These are phyloP conservation scores for Chlorella sorokiniana DNA, from an alignment of 139 green algal species.

Conservation along the genomic window DNA sequence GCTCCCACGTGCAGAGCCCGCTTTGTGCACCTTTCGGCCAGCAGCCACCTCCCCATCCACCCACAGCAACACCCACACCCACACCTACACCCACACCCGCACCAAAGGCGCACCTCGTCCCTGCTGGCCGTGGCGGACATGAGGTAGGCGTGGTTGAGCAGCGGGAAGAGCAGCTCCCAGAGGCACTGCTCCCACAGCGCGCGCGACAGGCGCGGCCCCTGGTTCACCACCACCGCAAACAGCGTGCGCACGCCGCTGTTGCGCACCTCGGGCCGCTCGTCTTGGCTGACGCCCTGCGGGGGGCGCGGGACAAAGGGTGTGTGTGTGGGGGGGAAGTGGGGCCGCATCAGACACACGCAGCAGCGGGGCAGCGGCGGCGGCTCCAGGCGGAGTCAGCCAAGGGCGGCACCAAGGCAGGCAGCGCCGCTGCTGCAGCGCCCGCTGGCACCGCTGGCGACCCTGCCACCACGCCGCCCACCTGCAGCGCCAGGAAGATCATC, in stretches of 20 bases:
- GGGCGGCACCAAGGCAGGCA: background rate
- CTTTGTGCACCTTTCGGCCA: too few relatives aligned
- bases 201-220: slow-evolving; percentile 64
- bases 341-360: background rate
- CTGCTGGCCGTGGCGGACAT: slow-evolving; percentile 63
- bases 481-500: slow-evolving; percentile 53
- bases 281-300: slow-evolving; percentile 25
- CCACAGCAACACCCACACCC: too few relatives aligned
- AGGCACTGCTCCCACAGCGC: slow-evolving; percentile 73
- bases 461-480: slow-evolving; percentile 19
- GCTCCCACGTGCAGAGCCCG: too few relatives aligned
- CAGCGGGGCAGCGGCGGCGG: background rate
- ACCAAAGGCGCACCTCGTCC: slow-evolving; percentile 59
- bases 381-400: background rate
- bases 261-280: slow-evolving; percentile 73
- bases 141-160: slow-evolving; percentile 73
- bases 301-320: too few relatives aligned
- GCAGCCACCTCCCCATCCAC: too few relatives aligned
- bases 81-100: too few relatives aligned
- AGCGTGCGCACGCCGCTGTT: slow-evolving; percentile 87
- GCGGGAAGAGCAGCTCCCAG: slow-evolving; percentile 83
- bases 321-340: background rate
- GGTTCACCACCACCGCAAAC: slow-evolving; percentile 78
- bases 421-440: too few relatives aligned
- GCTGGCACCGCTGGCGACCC: too few relatives aligned